A percentile compares a stretch with the other conserved stretches of the same genome.
phyloP scores from a whole-genome alignment of 768 basidiomycete genomes.

The Russula sp. region DNA sequence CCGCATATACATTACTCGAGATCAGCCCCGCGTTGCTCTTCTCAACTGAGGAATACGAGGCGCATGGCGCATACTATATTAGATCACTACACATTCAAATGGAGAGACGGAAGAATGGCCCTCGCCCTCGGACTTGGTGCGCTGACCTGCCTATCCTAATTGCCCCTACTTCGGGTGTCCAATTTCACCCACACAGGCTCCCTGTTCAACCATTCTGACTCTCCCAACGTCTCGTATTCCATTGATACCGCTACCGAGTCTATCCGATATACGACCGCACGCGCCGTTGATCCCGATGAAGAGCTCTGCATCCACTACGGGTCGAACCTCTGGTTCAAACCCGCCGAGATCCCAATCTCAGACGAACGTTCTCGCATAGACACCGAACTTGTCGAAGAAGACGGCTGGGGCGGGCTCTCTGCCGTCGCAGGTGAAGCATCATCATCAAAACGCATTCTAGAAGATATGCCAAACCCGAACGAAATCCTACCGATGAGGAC shows the following conservation, averaged over 20 bases:
- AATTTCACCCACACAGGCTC: conserved; percentile 50
- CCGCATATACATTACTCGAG: conserved; percentile 68
- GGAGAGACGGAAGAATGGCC: conserved; percentile 72
- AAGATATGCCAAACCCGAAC: conserved; percentile 40
- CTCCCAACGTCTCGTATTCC: conserved; percentile 67
- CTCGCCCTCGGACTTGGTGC: conserved; percentile 44
- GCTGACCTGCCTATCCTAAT: background rate
- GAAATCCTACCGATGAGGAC: conserved; percentile 53
- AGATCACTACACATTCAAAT: conserved; percentile 75
- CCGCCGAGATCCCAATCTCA: conserved; percentile 34
- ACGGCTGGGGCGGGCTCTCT: conserved; percentile 49
- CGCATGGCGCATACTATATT: conserved; percentile 62
- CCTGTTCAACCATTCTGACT: conserved; percentile 72
- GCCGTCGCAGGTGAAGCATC: conserved; percentile 30
- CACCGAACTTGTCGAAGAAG: conserved; percentile 39
- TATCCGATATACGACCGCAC: conserved; percentile 59
- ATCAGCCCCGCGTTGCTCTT: conserved; percentile 84
- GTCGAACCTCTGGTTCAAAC: conserved; percentile 62
- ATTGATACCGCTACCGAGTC: conserved; percentile 53
- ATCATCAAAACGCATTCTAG: conserved; percentile 20
- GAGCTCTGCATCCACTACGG: conserved; percentile 82
- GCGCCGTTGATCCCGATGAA: conserved; percentile 54
- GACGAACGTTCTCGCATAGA: background rate
- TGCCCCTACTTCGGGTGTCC: background rate
- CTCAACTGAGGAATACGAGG: conserved; percentile 62